A percentile compares a stretch with the other conserved stretches of the same genome.
Conservation (phyloP, 257 asterid genomes). For the Verbascum thapsus region DNA sequence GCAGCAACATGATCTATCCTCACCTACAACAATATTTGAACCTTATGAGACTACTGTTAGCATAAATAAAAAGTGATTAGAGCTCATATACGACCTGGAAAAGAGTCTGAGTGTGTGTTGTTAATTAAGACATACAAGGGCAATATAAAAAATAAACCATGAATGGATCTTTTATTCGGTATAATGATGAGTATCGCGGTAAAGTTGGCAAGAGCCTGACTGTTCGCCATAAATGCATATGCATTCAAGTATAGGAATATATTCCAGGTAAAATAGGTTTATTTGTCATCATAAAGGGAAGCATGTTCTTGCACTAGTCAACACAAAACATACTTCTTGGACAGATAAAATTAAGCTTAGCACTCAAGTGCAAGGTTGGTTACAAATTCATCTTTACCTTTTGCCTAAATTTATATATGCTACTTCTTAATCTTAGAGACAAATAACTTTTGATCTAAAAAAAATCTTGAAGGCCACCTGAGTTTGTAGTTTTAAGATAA, state of each 20-base stretch:
- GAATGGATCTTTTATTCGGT: background rate
- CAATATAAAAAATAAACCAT: background rate
- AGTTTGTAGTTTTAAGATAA: background rate
- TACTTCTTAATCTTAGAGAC: background rate
- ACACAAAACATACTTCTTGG: too few species aligned
- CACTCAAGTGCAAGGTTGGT: background rate
- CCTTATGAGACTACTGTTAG: slow-evolving; percentile 12
- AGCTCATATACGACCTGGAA: slow-evolving; percentile 1
- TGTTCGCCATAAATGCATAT: background rate
- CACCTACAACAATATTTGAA: slow-evolving; percentile 52
- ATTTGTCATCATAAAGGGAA: background rate
- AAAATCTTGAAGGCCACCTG: background rate
- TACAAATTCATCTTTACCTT: background rate
- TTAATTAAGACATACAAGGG: background rate
- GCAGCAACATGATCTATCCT: slow-evolving; percentile 88
- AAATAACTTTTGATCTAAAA: background rate
- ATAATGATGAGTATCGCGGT: background rate
- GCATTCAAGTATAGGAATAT: background rate
- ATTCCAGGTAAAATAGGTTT: background rate
- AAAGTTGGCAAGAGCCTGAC: background rate
- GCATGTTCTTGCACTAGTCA: background rate
- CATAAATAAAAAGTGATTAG: background rate
- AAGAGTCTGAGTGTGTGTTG: background rate
- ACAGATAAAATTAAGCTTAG: too few species aligned
- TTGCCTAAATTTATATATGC: background rate